These are phyloP conservation scores for Pisolithus orientalis DNA, from an alignment of 768 basidiomycete species.

Conservation along the genomic window DNA sequence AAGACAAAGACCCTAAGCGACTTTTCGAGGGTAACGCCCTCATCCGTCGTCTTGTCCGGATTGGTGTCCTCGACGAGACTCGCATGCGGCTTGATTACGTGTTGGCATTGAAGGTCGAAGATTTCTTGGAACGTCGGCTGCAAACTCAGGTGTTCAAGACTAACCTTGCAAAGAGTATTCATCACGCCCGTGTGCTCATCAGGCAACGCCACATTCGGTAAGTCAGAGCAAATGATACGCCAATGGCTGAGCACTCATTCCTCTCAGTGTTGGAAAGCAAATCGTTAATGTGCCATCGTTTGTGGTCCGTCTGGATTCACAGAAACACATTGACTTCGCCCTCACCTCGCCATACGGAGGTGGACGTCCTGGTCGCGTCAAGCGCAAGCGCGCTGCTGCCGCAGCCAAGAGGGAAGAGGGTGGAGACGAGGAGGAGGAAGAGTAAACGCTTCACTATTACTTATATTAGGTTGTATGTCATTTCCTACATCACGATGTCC, in stretches of 20 bases:
- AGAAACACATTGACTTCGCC: slow-evolving; percentile 99
- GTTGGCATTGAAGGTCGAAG: slow-evolving; percentile 97
- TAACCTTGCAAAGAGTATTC: slow-evolving; percentile 95
- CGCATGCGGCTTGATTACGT: slow-evolving; percentile 99
- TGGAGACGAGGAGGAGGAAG: slow-evolving; percentile 88
- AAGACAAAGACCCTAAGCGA: slow-evolving; percentile 98
- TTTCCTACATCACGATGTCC: slow-evolving; percentile 23
- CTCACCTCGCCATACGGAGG: slow-evolving; percentile 96
- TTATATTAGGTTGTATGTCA: slow-evolving; percentile 23
- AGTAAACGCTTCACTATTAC: slow-evolving; percentile 38
- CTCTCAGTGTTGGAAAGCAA: slow-evolving; percentile 87
- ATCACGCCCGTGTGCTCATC: slow-evolving; percentile 98
- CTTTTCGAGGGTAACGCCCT: slow-evolving; percentile 99
- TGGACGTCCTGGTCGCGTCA: slow-evolving; percentile 90
- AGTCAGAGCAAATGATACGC: slow-evolving; percentile 18
- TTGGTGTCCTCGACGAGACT: slow-evolving; percentile 98
- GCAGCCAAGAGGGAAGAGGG: slow-evolving; percentile 89
- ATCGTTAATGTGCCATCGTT: slow-evolving; percentile 99
- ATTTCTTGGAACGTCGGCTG: slow-evolving; percentile 98
- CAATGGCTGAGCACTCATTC: no score
- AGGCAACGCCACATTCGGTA: slow-evolving; percentile 97
- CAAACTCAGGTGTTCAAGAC: slow-evolving; percentile 99
- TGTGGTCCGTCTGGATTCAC: slow-evolving; percentile 97
- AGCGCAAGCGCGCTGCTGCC: slow-evolving; percentile 95
- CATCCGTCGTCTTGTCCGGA: slow-evolving; percentile 94